A percentile compares a stretch with the other conserved stretches of the same genome.
phyloP scores from a whole-genome alignment of 2,329 filamentous ascomycete species.

The Mariannaea sp. region DNA sequence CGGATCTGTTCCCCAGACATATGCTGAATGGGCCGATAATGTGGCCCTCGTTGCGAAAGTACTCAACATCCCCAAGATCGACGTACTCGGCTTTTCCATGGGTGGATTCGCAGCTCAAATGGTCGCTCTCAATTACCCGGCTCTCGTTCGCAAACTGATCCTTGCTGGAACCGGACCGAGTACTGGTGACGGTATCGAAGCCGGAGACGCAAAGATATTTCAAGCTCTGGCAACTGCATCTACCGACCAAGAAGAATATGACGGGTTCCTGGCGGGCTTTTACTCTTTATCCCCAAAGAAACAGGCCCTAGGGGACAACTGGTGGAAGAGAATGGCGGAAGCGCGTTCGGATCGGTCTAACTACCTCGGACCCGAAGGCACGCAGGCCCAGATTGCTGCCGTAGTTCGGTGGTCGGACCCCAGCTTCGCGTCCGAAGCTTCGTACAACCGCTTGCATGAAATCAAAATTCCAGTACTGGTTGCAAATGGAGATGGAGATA shows the following conservation, averaged over 20 bases:
- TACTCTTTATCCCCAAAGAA: slow-evolving; percentile 41
- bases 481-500: slow-evolving; percentile 43
- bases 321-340: slow-evolving; percentile 43
- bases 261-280: slow-evolving; percentile 42
- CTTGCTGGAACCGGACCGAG: slow-evolving; percentile 51
- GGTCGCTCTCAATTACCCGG: slow-evolving; percentile 47
- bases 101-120: slow-evolving; percentile 53
- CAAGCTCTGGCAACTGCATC: slow-evolving; percentile 35
- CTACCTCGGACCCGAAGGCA: slow-evolving; percentile 34
- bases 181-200: slow-evolving; percentile 41
- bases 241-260: slow-evolving; percentile 39
- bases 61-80: slow-evolving; percentile 46
- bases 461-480: slow-evolving; percentile 45
- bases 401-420: slow-evolving; percentile 45
- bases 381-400: slow-evolving; percentile 40
- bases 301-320: slow-evolving; percentile 39
- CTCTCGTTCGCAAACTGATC: slow-evolving; percentile 47
- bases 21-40: slow-evolving; percentile 38
- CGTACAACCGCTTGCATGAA: slow-evolving; percentile 42
- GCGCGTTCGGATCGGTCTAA: slow-evolving; percentile 35
- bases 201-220: slow-evolving; percentile 39
- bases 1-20: slow-evolving; percentile 46
- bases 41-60: slow-evolving; percentile 43
- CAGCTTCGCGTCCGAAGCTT: slow-evolving; percentile 38
- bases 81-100: slow-evolving; percentile 56